These are phyloP conservation scores for Debaryomyces psychrophilus DNA, from an alignment of 1,139 yeast genomes.

Conservation along the genomic window DNA sequence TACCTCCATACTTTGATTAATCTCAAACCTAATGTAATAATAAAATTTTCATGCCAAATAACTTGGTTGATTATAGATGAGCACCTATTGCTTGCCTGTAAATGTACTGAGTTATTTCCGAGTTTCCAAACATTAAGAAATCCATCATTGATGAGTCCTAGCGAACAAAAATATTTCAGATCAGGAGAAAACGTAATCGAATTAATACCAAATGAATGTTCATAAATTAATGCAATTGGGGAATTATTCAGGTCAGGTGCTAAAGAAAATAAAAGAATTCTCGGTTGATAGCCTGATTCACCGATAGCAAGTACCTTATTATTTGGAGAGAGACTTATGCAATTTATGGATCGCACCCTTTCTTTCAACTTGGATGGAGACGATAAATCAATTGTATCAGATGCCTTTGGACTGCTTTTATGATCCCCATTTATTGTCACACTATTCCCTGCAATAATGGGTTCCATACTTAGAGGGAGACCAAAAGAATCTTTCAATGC, in stretches of 20 bases:
- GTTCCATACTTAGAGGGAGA: constrained; percentile 30
- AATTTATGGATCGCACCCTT: constrained; percentile 55
- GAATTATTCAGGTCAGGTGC: constrained; percentile 49
- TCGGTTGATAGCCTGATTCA: constrained; percentile 67
- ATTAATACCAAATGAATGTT: constrained; percentile 66
- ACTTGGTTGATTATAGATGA: constrained; percentile 58
- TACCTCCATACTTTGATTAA: constrained; percentile 63
- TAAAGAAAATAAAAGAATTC: constrained; percentile 60
- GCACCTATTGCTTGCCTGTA: constrained; percentile 58
- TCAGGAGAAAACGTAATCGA: constrained; percentile 60
- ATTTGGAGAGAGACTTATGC: constrained; percentile 60
- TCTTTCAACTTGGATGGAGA: constrained; percentile 44
- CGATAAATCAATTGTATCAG: constrained; percentile 10
- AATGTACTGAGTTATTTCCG: constrained; percentile 21
- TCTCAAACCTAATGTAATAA: constrained; percentile 60
- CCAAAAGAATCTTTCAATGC: constrained; percentile 37
- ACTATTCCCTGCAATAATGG: constrained; percentile 26
- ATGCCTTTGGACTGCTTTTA: constrained; percentile 1
- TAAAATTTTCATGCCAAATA: constrained; percentile 54
- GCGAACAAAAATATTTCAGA: constrained; percentile 55
- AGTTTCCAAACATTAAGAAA: constrained; percentile 62
- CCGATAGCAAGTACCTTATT: constrained; percentile 61
- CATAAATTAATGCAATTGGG: constrained; percentile 57
- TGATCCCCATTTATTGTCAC: constrained; percentile 9
- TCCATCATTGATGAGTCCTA: constrained; percentile 70